A percentile compares a stretch with the other conserved stretches of the same genome.
These are phyloP conservation scores for Cyberlindnera amylophila DNA, from an alignment of 805 yeast genomes.

Conservation along the genomic window DNA sequence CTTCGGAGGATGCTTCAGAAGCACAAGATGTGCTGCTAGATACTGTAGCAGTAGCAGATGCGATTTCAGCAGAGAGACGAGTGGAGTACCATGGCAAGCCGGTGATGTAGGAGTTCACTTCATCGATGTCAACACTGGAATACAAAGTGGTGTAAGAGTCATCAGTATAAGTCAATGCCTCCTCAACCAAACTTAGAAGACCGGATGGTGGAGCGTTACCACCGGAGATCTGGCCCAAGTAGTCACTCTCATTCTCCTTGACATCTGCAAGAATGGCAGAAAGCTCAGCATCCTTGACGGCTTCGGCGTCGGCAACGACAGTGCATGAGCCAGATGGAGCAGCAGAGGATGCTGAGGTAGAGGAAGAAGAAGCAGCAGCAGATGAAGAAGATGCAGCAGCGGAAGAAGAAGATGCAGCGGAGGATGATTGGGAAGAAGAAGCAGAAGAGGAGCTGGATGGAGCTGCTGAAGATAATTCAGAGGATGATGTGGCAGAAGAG, in stretches of 20 bases:
- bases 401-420: background rate
- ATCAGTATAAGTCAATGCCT: constrained; percentile 29
- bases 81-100: constrained; percentile 31
- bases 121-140: constrained; percentile 21
- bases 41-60: constrained; percentile 14
- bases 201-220: constrained; percentile 26
- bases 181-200: constrained; percentile 25
- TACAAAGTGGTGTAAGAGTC: constrained; percentile 31
- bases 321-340: background rate
- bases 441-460: background rate
- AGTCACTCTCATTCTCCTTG: constrained; percentile 12
- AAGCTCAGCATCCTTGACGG: constrained; percentile 4
- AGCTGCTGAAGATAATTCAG: background rate
- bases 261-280: constrained; percentile 13
- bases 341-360: too few relatives aligned
- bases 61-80: constrained; percentile 12
- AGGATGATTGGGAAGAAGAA: background rate
- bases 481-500: background rate
- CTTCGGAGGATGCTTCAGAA: too few relatives aligned
- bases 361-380: background rate
- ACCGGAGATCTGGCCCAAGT: constrained; percentile 15
- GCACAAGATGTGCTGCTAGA: too few relatives aligned
- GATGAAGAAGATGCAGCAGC: background rate
- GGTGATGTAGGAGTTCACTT: constrained; percentile 25
- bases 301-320: too few relatives aligned